Conservation (phyloP, 1,284 basidiomycete genomes). For the Apiotrichum sp. region DNA sequence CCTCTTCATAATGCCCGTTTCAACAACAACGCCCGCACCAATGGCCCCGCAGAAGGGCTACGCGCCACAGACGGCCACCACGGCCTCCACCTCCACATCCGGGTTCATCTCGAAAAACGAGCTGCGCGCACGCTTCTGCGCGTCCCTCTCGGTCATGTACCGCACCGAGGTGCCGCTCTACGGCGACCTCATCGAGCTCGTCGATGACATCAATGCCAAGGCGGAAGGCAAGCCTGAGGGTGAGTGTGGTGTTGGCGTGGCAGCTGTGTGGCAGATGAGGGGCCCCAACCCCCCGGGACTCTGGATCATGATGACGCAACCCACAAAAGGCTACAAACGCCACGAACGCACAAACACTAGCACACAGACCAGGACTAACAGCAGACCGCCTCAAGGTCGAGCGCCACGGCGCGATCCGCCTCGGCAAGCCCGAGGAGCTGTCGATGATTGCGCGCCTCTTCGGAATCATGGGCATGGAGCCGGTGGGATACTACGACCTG, state of each 20-base stretch:
- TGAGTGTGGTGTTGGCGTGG: constrained; percentile 1
- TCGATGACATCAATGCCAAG: constrained; percentile 41
- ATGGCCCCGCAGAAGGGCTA: too few species aligned
- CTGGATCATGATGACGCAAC: not conserved
- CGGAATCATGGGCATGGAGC: constrained; percentile 43
- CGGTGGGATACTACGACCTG: constrained; percentile 49
- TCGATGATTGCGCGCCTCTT: constrained; percentile 44
- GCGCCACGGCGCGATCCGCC: constrained; percentile 48
- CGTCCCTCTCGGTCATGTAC: constrained; percentile 45
- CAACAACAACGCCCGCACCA: too few species aligned
- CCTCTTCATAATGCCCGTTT: too few species aligned
- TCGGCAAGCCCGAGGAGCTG: constrained; percentile 46
- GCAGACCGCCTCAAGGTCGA: constrained; percentile 45
- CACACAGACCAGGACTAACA: not conserved
- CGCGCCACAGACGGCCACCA: not conserved
- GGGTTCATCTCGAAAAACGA: constrained; percentile 23
- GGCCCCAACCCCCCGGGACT: not conserved
- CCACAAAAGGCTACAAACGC: too few species aligned
- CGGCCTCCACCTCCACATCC: not conserved
- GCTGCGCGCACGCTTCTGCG: constrained; percentile 42
- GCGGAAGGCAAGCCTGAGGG: constrained; percentile 4
- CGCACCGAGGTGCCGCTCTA: constrained; percentile 47
- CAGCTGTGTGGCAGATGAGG: too few species aligned
- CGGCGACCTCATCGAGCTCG: constrained; percentile 46
- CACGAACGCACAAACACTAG: too few species aligned